Evolutionary conservation across 345 rosid species (phyloP).

Genomic region (Chamaenerion angustifolium): DNA sequence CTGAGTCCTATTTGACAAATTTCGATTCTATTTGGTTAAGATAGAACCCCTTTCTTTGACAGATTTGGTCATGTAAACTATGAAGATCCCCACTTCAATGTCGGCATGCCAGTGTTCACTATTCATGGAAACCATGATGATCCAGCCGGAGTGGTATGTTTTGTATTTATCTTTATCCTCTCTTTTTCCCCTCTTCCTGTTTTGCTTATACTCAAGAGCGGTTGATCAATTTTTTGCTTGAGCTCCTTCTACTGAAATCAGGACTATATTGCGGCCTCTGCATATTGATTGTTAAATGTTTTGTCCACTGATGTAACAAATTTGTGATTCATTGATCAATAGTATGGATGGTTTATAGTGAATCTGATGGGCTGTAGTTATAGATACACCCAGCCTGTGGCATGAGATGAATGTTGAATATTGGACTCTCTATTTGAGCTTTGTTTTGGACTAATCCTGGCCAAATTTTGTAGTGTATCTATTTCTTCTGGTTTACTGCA

Average conservation of each 20-base stretch:
- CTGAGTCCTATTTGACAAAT: background rate
- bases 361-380: too few relatives aligned
- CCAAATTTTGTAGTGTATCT: too few relatives aligned
- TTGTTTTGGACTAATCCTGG: too few relatives aligned
- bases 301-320: too few relatives aligned
- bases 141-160: constrained; percentile 97
- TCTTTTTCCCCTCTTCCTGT: background rate
- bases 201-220: background rate
- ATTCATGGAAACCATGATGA: constrained; percentile 99
- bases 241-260: background rate
- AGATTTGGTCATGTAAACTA: constrained; percentile 98
- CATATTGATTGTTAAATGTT: background rate
- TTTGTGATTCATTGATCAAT: too few relatives aligned
- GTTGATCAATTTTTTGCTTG: background rate
- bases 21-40: background rate
- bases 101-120: constrained; percentile 91
- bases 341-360: too few relatives aligned
- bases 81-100: constrained; percentile 97
- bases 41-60: constrained; percentile 10
- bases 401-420: too few relatives aligned
- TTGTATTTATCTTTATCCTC: background rate
- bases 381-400: too few relatives aligned
- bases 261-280: background rate
- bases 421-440: too few relatives aligned
- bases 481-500: constrained; percentile 4